phyloP scores from a whole-genome alignment of 768 basidiomycete species.

The Collybia sp. region DNA sequence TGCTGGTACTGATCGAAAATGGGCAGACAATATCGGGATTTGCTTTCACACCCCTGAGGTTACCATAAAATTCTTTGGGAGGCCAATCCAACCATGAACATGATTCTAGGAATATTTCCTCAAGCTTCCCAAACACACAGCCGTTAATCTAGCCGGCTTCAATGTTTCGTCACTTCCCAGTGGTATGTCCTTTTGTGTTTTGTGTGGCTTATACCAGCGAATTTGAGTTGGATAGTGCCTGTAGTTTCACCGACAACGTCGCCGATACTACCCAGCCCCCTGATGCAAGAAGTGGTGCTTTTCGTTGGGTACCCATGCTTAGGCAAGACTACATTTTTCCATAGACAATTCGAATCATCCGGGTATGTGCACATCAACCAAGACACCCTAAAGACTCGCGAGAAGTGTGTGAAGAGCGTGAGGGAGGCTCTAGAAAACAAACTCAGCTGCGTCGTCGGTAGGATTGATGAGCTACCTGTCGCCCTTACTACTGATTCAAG shows the following conservation, averaged over 20 bases:
- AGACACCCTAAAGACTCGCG: conserved; percentile 69
- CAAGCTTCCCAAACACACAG: conserved; percentile 35
- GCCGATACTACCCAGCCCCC: conserved; percentile 38
- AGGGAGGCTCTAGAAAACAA: conserved; percentile 48
- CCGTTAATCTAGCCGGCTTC: conserved; percentile 61
- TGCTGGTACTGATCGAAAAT: conserved; percentile 80
- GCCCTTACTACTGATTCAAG: neutral
- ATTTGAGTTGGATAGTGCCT: conserved; percentile 33
- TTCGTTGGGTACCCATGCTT: conserved; percentile 51
- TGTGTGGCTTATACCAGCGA: neutral
- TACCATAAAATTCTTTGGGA: neutral
- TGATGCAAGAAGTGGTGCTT: conserved; percentile 37
- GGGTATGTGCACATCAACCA: conserved; percentile 87
- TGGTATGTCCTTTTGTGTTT: conserved; percentile 6
- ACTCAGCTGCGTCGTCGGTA: conserved; percentile 76
- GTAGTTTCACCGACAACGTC: conserved; percentile 43
- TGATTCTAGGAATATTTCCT: conserved; percentile 73
- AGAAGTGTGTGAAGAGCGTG: conserved; percentile 68
- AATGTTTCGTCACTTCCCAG: conserved; percentile 44
- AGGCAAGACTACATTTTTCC: conserved; percentile 85
- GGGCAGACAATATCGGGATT: conserved; percentile 72
- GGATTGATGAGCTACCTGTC: conserved; percentile 12
- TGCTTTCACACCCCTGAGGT: conserved; percentile 86
- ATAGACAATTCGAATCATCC: conserved; percentile 55
- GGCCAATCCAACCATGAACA: neutral